Percentiles rank a stretch among this genome's conserved stretches.
phyloP scores from a whole-genome alignment of 192 early-diverging fungal species.

The Thamnidium elegans region DNA sequence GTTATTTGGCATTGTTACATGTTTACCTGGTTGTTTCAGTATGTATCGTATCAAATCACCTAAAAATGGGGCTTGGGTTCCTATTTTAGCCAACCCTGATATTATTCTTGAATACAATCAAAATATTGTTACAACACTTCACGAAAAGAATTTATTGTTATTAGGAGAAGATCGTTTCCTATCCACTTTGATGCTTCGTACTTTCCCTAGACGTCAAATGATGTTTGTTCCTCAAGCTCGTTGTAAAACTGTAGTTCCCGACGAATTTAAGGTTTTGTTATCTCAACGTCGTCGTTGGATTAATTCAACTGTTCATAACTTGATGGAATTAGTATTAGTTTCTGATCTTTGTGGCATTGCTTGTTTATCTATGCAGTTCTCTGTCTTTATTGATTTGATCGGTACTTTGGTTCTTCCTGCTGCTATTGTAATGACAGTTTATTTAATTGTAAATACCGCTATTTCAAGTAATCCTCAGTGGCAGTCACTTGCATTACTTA shows the following conservation, averaged over 20 bases:
- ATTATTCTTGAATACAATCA: conserved; percentile 79
- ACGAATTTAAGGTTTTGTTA: conserved; percentile 75
- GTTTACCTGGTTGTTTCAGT: conserved; percentile 96
- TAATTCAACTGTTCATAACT: conserved; percentile 91
- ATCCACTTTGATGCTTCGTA: conserved; percentile 82
- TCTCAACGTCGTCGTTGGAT: conserved; percentile 95
- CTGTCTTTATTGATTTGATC: conserved; percentile 68
- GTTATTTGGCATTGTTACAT: conserved; percentile 96
- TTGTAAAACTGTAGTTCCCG: conserved; percentile 85
- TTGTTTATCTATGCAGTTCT: conserved; percentile 87
- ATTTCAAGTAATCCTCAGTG: conserved; percentile 29
- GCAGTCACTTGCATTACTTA: conserved; percentile 67
- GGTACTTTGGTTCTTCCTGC: conserved; percentile 74
- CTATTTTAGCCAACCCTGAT: conserved; percentile 85
- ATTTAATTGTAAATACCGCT: conserved; percentile 52
- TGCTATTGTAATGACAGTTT: conserved; percentile 50
- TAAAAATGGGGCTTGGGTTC: conserved; percentile 71
- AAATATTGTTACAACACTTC: conserved; percentile 76
- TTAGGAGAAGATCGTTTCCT: conserved; percentile 89
- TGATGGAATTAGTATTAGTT: conserved; percentile 83
- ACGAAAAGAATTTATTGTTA: conserved; percentile 82
- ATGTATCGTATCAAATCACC: conserved; percentile 95
- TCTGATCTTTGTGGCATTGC: conserved; percentile 87
- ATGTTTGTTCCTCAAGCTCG: conserved; percentile 81
- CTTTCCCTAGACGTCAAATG: conserved; percentile 84